These are phyloP conservation scores for Fusarium sp. DNA, from an alignment of 2,329 filamentous ascomycete genomes.

Conservation along the genomic window DNA sequence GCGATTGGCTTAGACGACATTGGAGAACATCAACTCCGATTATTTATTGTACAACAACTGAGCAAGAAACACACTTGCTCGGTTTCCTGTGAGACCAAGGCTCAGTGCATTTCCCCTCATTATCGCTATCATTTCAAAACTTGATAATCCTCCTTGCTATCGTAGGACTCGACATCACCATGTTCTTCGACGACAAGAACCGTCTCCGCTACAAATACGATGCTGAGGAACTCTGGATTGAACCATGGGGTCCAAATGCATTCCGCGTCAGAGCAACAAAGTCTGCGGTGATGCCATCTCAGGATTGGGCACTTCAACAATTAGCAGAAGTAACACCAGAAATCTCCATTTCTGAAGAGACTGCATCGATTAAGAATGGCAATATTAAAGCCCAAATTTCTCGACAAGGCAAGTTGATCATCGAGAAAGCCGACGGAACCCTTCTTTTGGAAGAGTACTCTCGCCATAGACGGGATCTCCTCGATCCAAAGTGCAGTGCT, in stretches of 20 bases:
- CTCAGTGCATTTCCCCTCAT: neutral
- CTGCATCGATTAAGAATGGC: slow-evolving; percentile 44
- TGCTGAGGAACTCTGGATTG: slow-evolving; percentile 23
- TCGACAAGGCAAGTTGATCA: slow-evolving; percentile 49
- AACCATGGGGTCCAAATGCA: slow-evolving; percentile 23
- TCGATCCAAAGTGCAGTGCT: slow-evolving; percentile 72
- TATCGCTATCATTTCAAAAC: neutral
- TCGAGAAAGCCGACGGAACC: slow-evolving; percentile 48
- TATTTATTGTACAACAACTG: slow-evolving; percentile 3
- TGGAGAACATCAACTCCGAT: neutral
- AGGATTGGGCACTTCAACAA: slow-evolving; percentile 24
- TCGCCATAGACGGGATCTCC: slow-evolving; percentile 52
- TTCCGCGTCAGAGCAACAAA: slow-evolving; percentile 19
- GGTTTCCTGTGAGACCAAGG: neutral
- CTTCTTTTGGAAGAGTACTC: slow-evolving; percentile 52
- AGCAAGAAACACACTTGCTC: neutral
- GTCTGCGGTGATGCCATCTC: slow-evolving; percentile 3
- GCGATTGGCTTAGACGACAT: slow-evolving; percentile 16
- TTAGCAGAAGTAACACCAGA: slow-evolving; percentile 1
- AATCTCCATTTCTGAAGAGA: slow-evolving; percentile 1
- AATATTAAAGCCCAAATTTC: slow-evolving; percentile 50
- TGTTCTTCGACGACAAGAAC: slow-evolving; percentile 25
- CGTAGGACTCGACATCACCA: neutral
- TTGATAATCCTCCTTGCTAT: neutral
- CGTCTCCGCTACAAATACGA: slow-evolving; percentile 22